Percentiles rank a stretch among this genome's conserved stretches.
phyloP scores from a whole-genome alignment of 1,284 basidiomycete species.

The Sporisorium graminicola region DNA sequence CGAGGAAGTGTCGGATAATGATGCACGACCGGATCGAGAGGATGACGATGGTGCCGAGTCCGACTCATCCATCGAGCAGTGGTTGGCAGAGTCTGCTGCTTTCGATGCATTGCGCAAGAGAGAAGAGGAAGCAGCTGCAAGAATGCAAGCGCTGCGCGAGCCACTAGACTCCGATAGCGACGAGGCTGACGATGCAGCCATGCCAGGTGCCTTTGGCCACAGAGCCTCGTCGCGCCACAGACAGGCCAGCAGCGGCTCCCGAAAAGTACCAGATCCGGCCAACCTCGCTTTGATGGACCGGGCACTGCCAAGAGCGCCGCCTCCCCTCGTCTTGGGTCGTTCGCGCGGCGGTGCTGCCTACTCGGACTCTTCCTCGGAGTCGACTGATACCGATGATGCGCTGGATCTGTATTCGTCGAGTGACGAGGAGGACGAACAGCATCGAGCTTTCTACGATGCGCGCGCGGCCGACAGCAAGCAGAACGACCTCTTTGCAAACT shows the following conservation, averaged over 20 bases:
- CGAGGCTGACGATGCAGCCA: conserved; percentile 25
- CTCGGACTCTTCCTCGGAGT: conserved; percentile 51
- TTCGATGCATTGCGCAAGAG: conserved; percentile 49
- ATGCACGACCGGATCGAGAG: conserved; percentile 11
- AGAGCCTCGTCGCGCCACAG: not conserved
- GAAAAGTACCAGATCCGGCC: conserved; percentile 33
- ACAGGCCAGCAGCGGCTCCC: not conserved
- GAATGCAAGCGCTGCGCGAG: conserved; percentile 27
- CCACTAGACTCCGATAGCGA: conserved; percentile 26
- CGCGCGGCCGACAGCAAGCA: not conserved
- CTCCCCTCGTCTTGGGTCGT: conserved; percentile 48
- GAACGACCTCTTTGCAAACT: conserved; percentile 20
- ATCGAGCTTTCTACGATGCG: conserved; percentile 33
- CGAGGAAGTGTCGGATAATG: conserved; percentile 7
- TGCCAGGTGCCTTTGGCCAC: conserved; percentile 33
- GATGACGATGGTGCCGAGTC: conserved; percentile 43
- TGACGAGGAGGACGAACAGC: conserved; percentile 43
- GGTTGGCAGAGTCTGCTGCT: conserved; percentile 47
- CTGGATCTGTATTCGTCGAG: conserved; percentile 42
- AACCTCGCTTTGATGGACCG: conserved; percentile 39
- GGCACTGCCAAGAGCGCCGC: conserved; percentile 47
- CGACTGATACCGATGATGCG: conserved; percentile 44
- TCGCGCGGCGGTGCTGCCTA: conserved; percentile 55
- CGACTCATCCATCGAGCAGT: conserved; percentile 52
- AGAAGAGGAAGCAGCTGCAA: conserved; percentile 45